These are phyloP conservation scores for Talaromyces adpressus DNA, from an alignment of 495 filamentous ascomycete genomes.

Conservation along the genomic window DNA sequence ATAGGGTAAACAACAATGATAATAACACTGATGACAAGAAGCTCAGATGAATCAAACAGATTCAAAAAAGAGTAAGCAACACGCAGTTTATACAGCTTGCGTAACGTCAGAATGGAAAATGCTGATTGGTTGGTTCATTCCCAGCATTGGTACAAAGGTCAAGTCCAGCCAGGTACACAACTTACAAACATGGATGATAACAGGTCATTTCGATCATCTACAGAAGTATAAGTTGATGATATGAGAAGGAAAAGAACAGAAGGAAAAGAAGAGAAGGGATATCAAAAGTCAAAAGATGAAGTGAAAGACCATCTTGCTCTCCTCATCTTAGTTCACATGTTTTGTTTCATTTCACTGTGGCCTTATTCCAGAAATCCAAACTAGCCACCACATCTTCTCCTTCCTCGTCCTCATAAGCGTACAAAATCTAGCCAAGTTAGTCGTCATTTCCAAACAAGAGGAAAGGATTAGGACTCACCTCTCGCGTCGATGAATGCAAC, in stretches of 20 bases:
- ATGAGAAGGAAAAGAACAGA: conserved; percentile 13
- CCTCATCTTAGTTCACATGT: not conserved
- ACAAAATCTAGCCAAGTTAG: conserved; percentile 59
- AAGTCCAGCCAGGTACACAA: not conserved
- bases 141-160: too few species aligned
- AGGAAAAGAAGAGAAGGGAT: conserved; percentile 13
- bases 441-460: not conserved
- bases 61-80: too few species aligned
- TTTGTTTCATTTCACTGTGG: not conserved
- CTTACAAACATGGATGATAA: not conserved
- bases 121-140: too few species aligned
- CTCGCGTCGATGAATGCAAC: conserved; percentile 91
- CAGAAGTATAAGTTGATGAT: conserved; percentile 14
- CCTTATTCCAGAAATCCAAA: conserved; percentile 85
- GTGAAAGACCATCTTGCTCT: not conserved
- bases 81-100: too few species aligned
- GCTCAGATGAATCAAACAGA: too few species aligned
- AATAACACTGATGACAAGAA: too few species aligned
- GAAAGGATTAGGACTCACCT: conserved; percentile 54
- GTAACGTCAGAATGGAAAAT: too few species aligned
- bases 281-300: not conserved
- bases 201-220: conserved; percentile 11
- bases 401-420: conserved; percentile 92
- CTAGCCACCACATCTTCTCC: conserved; percentile 91
- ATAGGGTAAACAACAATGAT: too few species aligned